Conservation (phyloP, 2,329 filamentous ascomycete genomes). For the Trichoderma polysporum region DNA sequence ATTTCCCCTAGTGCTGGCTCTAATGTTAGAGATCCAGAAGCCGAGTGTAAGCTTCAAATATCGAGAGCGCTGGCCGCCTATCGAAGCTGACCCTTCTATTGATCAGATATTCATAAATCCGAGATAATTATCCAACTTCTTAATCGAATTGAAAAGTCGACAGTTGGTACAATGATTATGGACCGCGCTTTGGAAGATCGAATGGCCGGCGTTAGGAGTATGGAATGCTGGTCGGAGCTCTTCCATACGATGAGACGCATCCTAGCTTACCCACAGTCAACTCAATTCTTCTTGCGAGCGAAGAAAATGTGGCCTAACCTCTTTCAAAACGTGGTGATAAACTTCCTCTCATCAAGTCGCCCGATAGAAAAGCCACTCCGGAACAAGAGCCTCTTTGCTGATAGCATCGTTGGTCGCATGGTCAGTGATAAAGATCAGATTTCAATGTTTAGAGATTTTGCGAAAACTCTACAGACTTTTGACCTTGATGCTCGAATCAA, state of each 20-base stretch:
- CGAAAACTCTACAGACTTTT: background rate
- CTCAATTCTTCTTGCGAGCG: background rate
- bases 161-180: background rate
- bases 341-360: background rate
- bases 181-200: background rate
- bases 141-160: background rate
- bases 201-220: background rate
- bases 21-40: background rate
- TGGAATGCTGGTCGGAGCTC: background rate
- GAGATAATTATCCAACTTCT: background rate
- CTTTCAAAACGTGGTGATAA: background rate
- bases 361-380: background rate
- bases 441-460: background rate
- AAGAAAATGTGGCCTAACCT: background rate
- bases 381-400: background rate
- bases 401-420: background rate
- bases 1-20: background rate
- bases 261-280: background rate
- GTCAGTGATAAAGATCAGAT: background rate
- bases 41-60: background rate
- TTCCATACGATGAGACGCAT: background rate
- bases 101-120: background rate
- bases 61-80: background rate
- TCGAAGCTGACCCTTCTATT: background rate
- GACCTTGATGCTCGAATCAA: background rate